A percentile compares a stretch with the other conserved stretches of the same genome.
Conservation (phyloP, 129 eudicot genomes). For the Saposhnikovia divaricata region DNA sequence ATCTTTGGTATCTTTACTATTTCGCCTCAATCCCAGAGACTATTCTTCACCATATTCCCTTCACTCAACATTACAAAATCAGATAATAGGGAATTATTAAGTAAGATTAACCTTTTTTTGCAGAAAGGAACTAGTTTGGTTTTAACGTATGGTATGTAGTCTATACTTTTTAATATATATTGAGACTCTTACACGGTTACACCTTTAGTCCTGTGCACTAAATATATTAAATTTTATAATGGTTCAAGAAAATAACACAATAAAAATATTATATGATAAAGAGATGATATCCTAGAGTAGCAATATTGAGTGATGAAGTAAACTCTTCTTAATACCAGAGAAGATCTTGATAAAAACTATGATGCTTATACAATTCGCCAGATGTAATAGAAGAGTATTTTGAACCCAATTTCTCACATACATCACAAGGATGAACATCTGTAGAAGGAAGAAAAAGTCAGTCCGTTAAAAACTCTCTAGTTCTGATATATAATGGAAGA, state of each 20-base stretch:
- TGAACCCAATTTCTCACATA: constrained; percentile 82
- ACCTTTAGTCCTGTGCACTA: neutral
- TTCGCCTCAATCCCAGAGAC: neutral
- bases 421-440: constrained; percentile 89
- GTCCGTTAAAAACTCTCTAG: neutral
- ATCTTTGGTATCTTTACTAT: neutral
- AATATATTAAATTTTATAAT: too few relatives aligned
- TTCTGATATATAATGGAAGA: neutral
- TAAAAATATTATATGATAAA: too few relatives aligned
- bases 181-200: neutral
- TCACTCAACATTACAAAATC: neutral
- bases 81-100: neutral
- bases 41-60: neutral
- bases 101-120: neutral
- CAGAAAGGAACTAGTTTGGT: neutral
- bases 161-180: neutral
- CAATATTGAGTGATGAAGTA: neutral
- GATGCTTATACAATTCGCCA: constrained; percentile 43
- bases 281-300: too few relatives aligned
- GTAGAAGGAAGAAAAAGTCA: constrained; percentile 17
- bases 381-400: constrained; percentile 59
- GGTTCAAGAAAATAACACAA: too few relatives aligned
- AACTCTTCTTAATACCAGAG: constrained; percentile 45
- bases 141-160: neutral
- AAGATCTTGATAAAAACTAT: constrained; percentile 61